Evolutionary conservation across 345 rosid genomes (phyloP), one percentile per base, ranked within the genome.

Genomic region (Gossypium anomalum): DNA sequence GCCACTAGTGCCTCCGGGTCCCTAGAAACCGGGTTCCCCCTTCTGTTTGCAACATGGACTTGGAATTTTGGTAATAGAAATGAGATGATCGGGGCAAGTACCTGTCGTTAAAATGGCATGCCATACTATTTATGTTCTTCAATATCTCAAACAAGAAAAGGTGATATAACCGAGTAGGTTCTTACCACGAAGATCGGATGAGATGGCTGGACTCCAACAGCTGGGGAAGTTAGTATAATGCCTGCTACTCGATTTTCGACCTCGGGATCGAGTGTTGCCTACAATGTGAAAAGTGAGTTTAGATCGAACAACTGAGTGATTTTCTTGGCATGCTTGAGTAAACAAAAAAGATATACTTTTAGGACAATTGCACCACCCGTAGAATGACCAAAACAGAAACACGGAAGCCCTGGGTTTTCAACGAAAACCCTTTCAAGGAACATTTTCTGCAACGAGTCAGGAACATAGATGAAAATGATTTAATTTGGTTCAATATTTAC

Each of bases 361-460:
- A 95, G 87, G 61, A 90, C 83, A 73, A 93, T 92, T 25, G 98
- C 96, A 25, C 88, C 99, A 38, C 99, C 98, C 1, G 97, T 93
- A 11, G 99, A 95, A 76, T 95, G 99, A 68, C 98, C 98, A 78
- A 95, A 82, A 79, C 92, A 90, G 81, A 95, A 95, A 83, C 97
- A 95, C 10, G 93, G 94, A 41, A 90, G 80, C 70, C 87, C 90
- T 20, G 85, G 91, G 78, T 93, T 85, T 63, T 90, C 97, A 25
- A 84, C 61, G 56, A 88, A 73, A 57, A 91, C 88, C 77, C 84
- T 95, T 2, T 86, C 90, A 52, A 93, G 82, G 77, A 83, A 90
- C 51, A 83, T 80, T 79, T 93, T 91, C 99, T 95, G 87, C 66
- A 58, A 13, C 75, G 69, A 77, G 49, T 61, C 41, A 55, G 29